Evolutionary conservation across 768 basidiomycete species (phyloP).

Genomic region (Suillus tomentosus): DNA sequence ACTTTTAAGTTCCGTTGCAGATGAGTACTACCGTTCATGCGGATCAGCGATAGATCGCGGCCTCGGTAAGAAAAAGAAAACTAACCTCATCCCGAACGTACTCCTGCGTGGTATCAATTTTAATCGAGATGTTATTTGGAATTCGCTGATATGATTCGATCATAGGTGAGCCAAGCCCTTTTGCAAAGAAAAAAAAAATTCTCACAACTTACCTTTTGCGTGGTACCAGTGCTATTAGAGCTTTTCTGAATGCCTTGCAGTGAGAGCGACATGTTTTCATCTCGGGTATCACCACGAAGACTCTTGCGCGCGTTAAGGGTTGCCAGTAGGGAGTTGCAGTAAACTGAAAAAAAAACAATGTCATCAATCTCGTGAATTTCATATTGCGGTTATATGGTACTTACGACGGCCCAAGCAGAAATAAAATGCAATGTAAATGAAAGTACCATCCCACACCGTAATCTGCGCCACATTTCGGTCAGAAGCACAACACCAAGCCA

Average conservation of each 20-base stretch:
- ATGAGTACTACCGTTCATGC: conserved; percentile 1
- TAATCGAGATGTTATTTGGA: conserved; percentile 60
- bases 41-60: conserved; percentile 8
- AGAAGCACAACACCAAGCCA: background rate
- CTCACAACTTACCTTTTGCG: conserved; percentile 17
- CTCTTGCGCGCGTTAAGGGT: conserved; percentile 57
- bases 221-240: conserved; percentile 12
- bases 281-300: conserved; percentile 33
- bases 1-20: conserved; percentile 8
- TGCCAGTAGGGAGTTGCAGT: conserved; percentile 61
- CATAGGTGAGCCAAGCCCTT: background rate
- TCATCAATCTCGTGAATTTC: background rate
- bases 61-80: background rate
- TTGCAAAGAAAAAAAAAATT: no score
- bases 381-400: conserved; percentile 20
- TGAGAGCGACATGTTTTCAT: conserved; percentile 21
- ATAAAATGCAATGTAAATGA: conserved; percentile 62
- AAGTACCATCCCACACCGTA: conserved; percentile 45
- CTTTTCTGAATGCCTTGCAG: conserved; percentile 32
- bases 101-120: conserved; percentile 64
- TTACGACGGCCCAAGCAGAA: conserved; percentile 59
- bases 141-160: conserved; percentile 11
- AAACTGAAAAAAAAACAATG: conserved; percentile 40
- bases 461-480: conserved; percentile 38
- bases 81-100: conserved; percentile 42